Evolutionary conservation across 2,329 filamentous ascomycete genomes (phyloP).

Genomic region (Atkinsonella hypoxylon): DNA sequence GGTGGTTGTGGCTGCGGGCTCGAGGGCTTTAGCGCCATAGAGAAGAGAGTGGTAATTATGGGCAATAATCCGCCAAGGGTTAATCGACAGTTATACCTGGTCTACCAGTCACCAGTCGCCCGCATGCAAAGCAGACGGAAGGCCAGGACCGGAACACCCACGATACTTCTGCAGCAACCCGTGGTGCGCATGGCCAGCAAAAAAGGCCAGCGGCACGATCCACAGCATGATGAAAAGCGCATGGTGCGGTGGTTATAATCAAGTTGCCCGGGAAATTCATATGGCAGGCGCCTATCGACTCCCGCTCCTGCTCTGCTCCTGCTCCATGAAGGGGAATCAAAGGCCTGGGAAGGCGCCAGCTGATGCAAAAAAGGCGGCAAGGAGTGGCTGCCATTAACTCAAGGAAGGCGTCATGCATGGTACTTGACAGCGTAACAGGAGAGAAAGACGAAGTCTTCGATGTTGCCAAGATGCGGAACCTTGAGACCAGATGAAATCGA

Average conservation of each 20-base stretch:
- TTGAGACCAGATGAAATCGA: background rate
- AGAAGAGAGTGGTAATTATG: too few relatives aligned
- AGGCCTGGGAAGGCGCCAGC: slow-evolving; percentile 1
- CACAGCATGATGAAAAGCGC: background rate
- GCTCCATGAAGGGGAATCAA: background rate
- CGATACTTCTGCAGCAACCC: background rate
- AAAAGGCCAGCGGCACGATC: slow-evolving; percentile 1
- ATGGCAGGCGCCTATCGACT: background rate
- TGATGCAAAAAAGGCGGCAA: background rate
- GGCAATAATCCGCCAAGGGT: background rate
- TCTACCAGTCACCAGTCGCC: background rate
- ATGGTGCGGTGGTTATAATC: background rate
- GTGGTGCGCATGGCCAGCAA: background rate
- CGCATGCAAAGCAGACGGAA: slow-evolving; percentile 1
- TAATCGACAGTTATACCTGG: background rate
- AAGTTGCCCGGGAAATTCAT: background rate
- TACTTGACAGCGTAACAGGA: background rate
- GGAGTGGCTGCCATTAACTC: background rate
- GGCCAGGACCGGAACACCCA: background rate
- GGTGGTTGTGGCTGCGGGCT: background rate
- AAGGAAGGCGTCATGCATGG: slow-evolving; percentile 1
- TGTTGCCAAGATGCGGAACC: background rate
- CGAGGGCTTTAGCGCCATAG: background rate
- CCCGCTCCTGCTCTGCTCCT: background rate
- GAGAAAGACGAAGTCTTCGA: background rate